Base-by-base conservation (phyloP, 2,329 filamentous ascomycete species). In the Aspergillus tubingensis region DNA sequence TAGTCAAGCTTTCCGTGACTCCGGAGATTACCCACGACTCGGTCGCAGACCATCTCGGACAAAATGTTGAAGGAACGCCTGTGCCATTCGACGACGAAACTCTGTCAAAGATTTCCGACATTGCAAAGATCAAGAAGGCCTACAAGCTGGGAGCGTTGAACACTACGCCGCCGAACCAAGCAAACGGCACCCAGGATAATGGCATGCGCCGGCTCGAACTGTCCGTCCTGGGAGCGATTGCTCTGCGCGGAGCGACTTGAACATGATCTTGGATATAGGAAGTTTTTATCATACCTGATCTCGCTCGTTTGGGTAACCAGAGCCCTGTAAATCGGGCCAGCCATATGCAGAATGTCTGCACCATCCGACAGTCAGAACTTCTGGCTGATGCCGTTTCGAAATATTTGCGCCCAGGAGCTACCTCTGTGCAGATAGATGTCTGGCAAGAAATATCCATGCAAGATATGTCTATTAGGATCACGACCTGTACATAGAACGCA, bases 81-180 rank as follows among this genome's bases (percentile, higher is more conserved):
- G 72, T 84, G 0, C 71, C 82, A 0, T 86, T 92, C 59, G 83
- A 85, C 1, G 89, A 96, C 68, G 83, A 83, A 4, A 81, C 80
- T n/a, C 76, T 96, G 19, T 74, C 77, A 0, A 70, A 75, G 0
- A 77, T 86, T 25, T 85, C 88, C 2, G 91, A 96, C 72, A 74
- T 89, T 68, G 74, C 80, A 21, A 89, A 87, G 70, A 85, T 97
- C 32, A 86, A 86, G 71, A 97, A 96, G 78, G 87, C 91, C 64
- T 97, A 97, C 77, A 96, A 96, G 74, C 78, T 97, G 30, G 90
- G 90, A 63, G 81, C 83, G 7, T 72, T 86, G n/a, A 76, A 79
- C 50, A 83, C 81, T 66, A 76, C 63, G 38, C 17, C 65, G 4
- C 48, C 62, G 5, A 72, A 60, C 38, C 53, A 64, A 62, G 60